phyloP scores from a whole-genome alignment of 208 protist species.

The Strigomonas culicis region DNA sequence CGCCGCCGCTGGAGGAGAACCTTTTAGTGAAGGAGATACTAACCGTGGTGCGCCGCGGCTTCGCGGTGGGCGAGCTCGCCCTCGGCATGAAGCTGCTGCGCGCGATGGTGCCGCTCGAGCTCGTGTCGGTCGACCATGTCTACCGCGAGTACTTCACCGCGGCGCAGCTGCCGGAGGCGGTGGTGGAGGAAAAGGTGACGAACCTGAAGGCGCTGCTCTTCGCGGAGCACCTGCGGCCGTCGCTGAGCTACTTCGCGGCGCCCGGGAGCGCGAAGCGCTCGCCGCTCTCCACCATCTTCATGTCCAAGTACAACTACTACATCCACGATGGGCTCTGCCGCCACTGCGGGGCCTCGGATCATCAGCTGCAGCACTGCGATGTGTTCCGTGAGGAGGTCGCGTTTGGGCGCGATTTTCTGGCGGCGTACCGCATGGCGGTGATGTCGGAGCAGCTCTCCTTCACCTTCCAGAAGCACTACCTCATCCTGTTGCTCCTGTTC shows the following conservation, averaged over 20 bases:
- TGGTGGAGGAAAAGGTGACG: slow-evolving; percentile 28
- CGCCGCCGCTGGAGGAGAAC: slow-evolving; percentile 46
- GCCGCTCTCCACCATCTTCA: slow-evolving; percentile 48
- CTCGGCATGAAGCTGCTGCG: slow-evolving; percentile 68
- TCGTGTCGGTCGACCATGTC: slow-evolving; percentile 31
- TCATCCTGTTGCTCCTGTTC: slow-evolving; percentile 73
- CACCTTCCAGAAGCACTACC: slow-evolving; percentile 74
- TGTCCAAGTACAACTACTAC: slow-evolving; percentile 38
- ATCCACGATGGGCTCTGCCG: slow-evolving; percentile 78
- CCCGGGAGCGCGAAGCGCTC: not conserved
- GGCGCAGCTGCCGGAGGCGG: slow-evolving; percentile 44
- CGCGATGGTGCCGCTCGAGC: slow-evolving; percentile 59
- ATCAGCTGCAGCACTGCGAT: slow-evolving; percentile 61
- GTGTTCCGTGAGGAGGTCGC: slow-evolving; percentile 80
- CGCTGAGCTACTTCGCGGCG: slow-evolving; percentile 28
- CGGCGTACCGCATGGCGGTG: slow-evolving; percentile 86
- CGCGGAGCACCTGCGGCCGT: slow-evolving; percentile 48
- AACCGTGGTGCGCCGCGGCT: slow-evolving; percentile 34
- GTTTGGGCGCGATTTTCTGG: slow-evolving; percentile 84
- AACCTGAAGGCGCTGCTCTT: slow-evolving; percentile 56
- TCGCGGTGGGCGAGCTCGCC: slow-evolving; percentile 37
- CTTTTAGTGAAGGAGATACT: slow-evolving; percentile 36
- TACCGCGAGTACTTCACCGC: slow-evolving; percentile 67
- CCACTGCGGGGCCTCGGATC: slow-evolving; percentile 71
- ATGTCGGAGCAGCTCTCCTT: slow-evolving; percentile 79